Evolutionary conservation across 345 rosid genomes (phyloP).

Genomic region (Punica granatum): DNA sequence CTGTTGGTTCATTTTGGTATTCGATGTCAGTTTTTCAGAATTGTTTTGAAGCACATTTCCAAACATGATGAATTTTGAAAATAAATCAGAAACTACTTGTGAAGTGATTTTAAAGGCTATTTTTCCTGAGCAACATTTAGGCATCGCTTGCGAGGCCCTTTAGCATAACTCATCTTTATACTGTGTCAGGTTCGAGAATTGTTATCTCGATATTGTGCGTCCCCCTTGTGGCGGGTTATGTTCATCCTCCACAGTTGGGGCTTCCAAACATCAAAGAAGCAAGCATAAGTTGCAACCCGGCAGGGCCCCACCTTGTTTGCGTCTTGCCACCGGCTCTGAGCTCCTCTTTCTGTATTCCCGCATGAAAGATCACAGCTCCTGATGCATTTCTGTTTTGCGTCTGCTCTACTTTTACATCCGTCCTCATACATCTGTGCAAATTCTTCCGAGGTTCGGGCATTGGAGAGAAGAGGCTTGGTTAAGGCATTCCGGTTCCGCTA

Average conservation of each 20-base stretch:
- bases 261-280: constrained; percentile 60
- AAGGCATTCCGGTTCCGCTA: background rate
- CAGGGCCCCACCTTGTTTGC: constrained; percentile 84
- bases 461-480: background rate
- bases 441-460: background rate
- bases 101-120: no score
- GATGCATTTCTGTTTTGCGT: background rate
- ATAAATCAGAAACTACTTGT: no score
- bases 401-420: background rate
- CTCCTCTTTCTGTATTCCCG: constrained; percentile 73
- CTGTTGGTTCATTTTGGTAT: no score
- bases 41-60: no score
- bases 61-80: no score
- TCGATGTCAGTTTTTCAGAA: no score
- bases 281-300: constrained; percentile 75
- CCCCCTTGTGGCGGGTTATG: constrained; percentile 83
- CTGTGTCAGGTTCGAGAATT: constrained; percentile 57
- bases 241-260: constrained; percentile 73
- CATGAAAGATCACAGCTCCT: background rate
- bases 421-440: background rate
- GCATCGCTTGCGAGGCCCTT: background rate
- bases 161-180: background rate
- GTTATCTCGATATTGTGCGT: constrained; percentile 69
- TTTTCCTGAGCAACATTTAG: no score
- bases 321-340: constrained; percentile 84